These are phyloP conservation scores for Irpex rosettiformis DNA, from an alignment of 1,284 basidiomycete species.

Conservation along the genomic window DNA sequence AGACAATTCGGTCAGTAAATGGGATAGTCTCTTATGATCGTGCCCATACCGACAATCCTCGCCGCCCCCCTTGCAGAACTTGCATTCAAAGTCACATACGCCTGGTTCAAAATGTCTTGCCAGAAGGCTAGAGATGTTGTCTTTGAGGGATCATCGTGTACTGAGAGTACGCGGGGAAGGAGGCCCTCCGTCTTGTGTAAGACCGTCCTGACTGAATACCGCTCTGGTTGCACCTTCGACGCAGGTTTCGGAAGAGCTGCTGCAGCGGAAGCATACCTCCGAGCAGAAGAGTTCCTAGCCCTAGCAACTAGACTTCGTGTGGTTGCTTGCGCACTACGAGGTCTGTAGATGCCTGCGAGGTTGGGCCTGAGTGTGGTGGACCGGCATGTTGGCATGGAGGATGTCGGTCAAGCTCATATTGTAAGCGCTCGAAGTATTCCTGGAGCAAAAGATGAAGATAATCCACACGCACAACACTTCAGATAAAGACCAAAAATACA, in stretches of 20 bases:
- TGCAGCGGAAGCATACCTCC: conserved; percentile 13
- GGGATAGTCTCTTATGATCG: conserved; percentile 9
- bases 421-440: conserved; percentile 9
- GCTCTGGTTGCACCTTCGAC: too few relatives aligned
- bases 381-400: conserved; percentile 33
- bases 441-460: neutral
- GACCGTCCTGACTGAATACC: conserved; percentile 27
- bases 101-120: conserved; percentile 34
- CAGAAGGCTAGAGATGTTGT: conserved; percentile 34
- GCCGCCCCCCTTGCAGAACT: conserved; percentile 17
- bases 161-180: conserved; percentile 36
- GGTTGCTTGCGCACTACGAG: neutral
- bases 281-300: neutral
- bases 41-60: conserved; percentile 48
- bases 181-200: conserved; percentile 39
- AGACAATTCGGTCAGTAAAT: neutral
- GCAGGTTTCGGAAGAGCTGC: conserved; percentile 12
- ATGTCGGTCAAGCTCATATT: conserved; percentile 15
- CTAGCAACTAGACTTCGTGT: neutral
- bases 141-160: conserved; percentile 9
- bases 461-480: neutral
- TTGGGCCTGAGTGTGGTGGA: conserved; percentile 21
- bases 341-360: conserved; percentile 5
- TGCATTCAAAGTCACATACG: conserved; percentile 33
- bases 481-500: neutral